Conservation (phyloP, 2,329 filamentous ascomycete species). For the Raffaelea arxii region DNA sequence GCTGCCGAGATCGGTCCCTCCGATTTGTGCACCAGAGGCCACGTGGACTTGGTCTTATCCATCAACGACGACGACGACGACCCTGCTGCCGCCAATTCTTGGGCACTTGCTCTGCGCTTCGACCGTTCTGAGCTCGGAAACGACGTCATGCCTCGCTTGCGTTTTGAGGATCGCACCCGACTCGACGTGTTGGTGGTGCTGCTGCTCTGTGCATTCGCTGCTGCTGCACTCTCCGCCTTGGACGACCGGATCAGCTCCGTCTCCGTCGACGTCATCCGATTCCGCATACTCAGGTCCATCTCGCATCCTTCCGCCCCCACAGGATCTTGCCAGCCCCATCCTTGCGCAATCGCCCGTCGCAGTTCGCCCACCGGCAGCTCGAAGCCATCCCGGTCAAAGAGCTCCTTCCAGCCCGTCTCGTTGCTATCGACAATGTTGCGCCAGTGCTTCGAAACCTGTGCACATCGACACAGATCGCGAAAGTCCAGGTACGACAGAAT, state of each 20-base stretch:
- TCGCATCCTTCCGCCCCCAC: constrained; percentile 67
- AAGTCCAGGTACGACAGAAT: constrained; percentile 80
- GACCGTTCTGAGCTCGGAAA: constrained; percentile 37
- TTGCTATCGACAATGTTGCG: constrained; percentile 82
- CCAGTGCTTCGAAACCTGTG: constrained; percentile 93
- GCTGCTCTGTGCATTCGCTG: too few relatives aligned
- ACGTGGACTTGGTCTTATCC: constrained; percentile 31
- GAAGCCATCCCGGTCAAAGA: constrained; percentile 80
- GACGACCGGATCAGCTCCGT: constrained; percentile 34
- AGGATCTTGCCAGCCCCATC: constrained; percentile 96
- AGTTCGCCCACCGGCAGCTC: constrained; percentile 71
- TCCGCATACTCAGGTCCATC: constrained; percentile 60
- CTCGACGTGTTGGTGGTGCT: constrained; percentile 16
- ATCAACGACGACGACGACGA: too few relatives aligned
- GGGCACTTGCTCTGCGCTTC: constrained; percentile 42
- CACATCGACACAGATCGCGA: constrained; percentile 76
- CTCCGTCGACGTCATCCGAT: constrained; percentile 42
- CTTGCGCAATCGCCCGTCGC: constrained; percentile 74
- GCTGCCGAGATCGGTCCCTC: constrained; percentile 84
- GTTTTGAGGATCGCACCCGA: constrained; percentile 42
- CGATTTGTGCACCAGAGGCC: constrained; percentile 44
- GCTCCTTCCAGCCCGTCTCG: constrained; percentile 90
- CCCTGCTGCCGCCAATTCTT: too few relatives aligned
- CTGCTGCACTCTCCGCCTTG: constrained; percentile 21
- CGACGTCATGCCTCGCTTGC: constrained; percentile 41